Base-by-base conservation (phyloP, 345 rosid genomes). In the Excoecaria agallocha region DNA sequence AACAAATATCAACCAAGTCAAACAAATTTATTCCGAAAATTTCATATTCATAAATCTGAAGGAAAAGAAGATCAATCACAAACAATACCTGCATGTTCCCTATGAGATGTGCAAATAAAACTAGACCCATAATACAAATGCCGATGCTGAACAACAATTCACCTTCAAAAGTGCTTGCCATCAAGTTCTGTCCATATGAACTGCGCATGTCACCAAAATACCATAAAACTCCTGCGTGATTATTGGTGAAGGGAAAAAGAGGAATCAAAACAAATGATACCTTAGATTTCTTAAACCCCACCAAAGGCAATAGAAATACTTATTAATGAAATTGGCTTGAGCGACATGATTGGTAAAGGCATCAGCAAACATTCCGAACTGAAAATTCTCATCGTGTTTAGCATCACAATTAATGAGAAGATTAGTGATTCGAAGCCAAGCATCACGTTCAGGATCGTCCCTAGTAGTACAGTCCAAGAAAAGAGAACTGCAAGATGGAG, bases 151-250 rank as follows among this genome's bases (percentile, higher is more conserved):
- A 64, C 22, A 64, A 12, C 30, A 64, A 9, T 64, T 64, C 68
- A 41, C 68, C 48, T 64, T 64, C 50, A 8, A 17, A 41, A 4
- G 68, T 64, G 7, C 50, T 64, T 17, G 68, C 19, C 68, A 64
- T 64, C 68, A 64, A 64, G n/a, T 46, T 64, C 12, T 64, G 68
- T 64, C 68, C 68, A n/a, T 41, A 64, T 16, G 68, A 64, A 64
- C 68, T 64, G 68, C 48, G 9, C 51, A 64, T 37, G 43, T 38
- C 5, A 25, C 17, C 37, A 38, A 9, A 63, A 5, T 15, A 17
- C 49, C 15, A 10, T 37, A 38, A 63, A 43, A 37, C 4, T 16
- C 19, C 4, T 63, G 67, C 24, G 8, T 1, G 22, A n/a, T 2
- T 35, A 30, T 24, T 11, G 2, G 19, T 9, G 2, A 8, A 25